phyloP scores from a whole-genome alignment of 2,329 filamentous ascomycete species.

The Exophiala calicioides region DNA sequence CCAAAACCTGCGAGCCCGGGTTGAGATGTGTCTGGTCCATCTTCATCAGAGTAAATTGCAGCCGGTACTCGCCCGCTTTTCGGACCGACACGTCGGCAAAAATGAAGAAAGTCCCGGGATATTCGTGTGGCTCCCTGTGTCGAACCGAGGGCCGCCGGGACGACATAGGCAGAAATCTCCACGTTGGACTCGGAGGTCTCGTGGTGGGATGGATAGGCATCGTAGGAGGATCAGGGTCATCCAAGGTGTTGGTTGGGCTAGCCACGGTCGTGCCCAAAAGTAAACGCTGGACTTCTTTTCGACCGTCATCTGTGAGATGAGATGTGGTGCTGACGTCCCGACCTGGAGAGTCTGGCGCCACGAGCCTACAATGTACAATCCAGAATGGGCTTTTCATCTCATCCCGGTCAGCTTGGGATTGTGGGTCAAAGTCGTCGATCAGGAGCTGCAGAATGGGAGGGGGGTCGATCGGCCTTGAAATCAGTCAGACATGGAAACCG shows the following conservation, averaged over 20 bases:
- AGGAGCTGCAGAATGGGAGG: constrained; percentile 51
- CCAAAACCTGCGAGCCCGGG: constrained; percentile 18
- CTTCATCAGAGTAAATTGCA: constrained; percentile 50
- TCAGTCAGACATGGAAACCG: constrained; percentile 43
- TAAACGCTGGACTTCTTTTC: constrained; percentile 28
- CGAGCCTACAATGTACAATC: constrained; percentile 47
- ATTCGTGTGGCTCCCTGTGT: constrained; percentile 14
- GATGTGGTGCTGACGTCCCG: constrained; percentile 28
- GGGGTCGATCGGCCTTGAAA: constrained; percentile 44
- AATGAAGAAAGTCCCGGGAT: constrained; percentile 49
- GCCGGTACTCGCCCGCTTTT: constrained; percentile 45
- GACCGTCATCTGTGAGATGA: constrained; percentile 27
- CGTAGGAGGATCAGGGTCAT: constrained; percentile 46
- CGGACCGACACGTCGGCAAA: constrained; percentile 51
- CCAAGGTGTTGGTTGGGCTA: constrained; percentile 45
- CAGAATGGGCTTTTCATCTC: constrained; percentile 40
- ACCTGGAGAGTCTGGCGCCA: constrained; percentile 32
- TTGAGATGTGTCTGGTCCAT: constrained; percentile 20
- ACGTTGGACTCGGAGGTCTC: constrained; percentile 20
- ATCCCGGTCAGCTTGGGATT: constrained; percentile 39
- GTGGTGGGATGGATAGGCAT: constrained; percentile 41
- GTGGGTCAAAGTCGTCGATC: constrained; percentile 46
- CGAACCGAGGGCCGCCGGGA: constrained; percentile 1
- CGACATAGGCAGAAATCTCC: constrained; percentile 20
- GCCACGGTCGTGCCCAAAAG: constrained; percentile 33